Percentiles rank a stretch among this genome's conserved stretches.
Conservation (phyloP, 1,139 yeast genomes). For the Yamadazyma diospyri region DNA sequence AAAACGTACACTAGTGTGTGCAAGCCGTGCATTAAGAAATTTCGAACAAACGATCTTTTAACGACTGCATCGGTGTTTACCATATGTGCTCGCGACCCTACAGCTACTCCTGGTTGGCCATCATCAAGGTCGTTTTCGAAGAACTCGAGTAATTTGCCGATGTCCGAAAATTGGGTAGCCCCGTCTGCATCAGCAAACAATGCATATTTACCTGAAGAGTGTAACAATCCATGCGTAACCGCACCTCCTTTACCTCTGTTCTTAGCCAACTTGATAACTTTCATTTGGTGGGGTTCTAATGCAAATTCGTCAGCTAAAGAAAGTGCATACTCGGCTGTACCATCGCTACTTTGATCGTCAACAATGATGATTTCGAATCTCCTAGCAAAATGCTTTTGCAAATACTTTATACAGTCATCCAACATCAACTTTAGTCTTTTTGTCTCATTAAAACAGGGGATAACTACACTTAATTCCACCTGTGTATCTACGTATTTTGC, state of each 20-base stretch:
- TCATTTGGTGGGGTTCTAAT: conserved; percentile 56
- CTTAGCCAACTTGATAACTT: conserved; percentile 62
- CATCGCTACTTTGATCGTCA: conserved; percentile 89
- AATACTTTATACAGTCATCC: conserved; percentile 64
- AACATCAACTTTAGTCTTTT: conserved; percentile 70
- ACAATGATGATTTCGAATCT: conserved; percentile 78
- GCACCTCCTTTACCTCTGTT: conserved; percentile 99
- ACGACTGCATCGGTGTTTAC: conserved; percentile 95
- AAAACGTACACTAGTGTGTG: conserved; percentile 83
- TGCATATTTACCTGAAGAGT: conserved; percentile 66
- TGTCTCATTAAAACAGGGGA: conserved; percentile 91
- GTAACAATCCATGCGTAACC: conserved; percentile 87
- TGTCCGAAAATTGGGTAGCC: conserved; percentile 79
- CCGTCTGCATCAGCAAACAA: conserved; percentile 98
- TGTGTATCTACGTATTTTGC: conserved; percentile 30
- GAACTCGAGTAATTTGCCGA: conserved; percentile 47
- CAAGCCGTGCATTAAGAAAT: conserved; percentile 88
- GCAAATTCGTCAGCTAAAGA: conserved; percentile 52
- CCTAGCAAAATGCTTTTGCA: conserved; percentile 32
- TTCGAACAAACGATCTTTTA: conserved; percentile 81
- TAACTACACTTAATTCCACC: conserved; percentile 65
- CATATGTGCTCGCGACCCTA: conserved; percentile 97
- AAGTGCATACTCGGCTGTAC: conserved; percentile 72
- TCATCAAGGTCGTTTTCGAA: conserved; percentile 20
- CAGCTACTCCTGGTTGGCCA: conserved; percentile 46